Evolutionary conservation across 345 rosid genomes (phyloP).

Genomic region (Mallotus nudiflorus): DNA sequence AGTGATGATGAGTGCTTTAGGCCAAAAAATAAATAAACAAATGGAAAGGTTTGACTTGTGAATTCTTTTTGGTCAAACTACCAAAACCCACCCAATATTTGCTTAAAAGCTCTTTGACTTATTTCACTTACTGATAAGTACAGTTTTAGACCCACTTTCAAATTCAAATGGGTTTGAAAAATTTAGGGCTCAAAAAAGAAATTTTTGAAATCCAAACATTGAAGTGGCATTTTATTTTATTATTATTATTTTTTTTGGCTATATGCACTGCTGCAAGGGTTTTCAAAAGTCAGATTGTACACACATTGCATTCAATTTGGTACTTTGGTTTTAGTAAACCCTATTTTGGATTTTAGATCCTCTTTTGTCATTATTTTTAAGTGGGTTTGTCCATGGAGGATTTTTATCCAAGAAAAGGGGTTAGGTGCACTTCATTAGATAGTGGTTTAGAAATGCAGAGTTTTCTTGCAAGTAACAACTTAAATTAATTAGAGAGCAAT

Average conservation of each 20-base stretch:
- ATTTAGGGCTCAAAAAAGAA: too few species aligned
- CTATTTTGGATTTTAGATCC: background rate
- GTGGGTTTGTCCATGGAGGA: background rate
- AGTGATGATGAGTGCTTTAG: background rate
- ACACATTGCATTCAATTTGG: background rate
- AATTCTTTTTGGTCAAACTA: constrained; percentile 21
- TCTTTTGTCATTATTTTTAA: background rate
- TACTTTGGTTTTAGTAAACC: background rate
- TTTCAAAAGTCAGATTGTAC: too few species aligned
- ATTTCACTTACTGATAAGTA: background rate
- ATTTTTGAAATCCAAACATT: too few species aligned
- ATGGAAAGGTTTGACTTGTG: constrained; percentile 12
- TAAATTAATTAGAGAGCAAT: too few species aligned
- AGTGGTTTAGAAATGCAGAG: background rate
- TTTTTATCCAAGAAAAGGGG: background rate
- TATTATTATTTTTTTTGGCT: too few species aligned
- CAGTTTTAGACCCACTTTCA: background rate
- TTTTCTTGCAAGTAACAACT: background rate
- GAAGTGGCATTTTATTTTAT: background rate
- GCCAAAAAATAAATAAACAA: too few species aligned
- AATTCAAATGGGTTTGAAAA: too few species aligned
- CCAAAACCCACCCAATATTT: constrained; percentile 14
- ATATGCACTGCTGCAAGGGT: too few species aligned
- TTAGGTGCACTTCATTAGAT: background rate
- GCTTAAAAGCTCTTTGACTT: background rate